Conservation (phyloP, 202 grass and related monocot species). For the Brachypodium distachyon region DNA sequence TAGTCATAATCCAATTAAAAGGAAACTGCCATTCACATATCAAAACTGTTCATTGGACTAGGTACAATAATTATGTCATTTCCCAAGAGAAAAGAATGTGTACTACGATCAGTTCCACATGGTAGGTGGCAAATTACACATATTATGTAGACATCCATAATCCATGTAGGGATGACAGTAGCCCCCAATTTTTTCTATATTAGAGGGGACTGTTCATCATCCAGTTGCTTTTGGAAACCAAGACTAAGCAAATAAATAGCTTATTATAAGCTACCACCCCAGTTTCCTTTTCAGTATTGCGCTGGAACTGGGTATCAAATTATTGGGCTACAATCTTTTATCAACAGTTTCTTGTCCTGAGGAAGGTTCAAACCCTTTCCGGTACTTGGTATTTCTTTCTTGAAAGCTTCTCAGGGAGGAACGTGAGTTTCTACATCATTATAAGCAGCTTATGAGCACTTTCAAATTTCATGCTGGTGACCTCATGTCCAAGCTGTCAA, state of each 20-base stretch:
- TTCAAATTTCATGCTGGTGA: background rate
- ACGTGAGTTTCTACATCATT: background rate
- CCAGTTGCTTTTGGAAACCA: conserved; percentile 50
- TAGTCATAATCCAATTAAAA: background rate
- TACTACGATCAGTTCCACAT: background rate
- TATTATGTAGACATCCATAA: background rate
- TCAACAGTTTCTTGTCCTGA: background rate
- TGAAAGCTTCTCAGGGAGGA: background rate
- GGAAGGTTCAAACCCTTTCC: background rate
- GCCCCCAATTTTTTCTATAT: conserved; percentile 65
- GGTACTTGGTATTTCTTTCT: background rate
- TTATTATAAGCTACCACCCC: conserved; percentile 29
- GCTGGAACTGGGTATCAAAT: background rate
- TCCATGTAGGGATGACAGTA: conserved; percentile 46
- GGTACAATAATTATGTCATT: background rate
- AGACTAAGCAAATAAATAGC: conserved; percentile 41
- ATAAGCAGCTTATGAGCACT: background rate
- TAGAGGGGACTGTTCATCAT: conserved; percentile 66
- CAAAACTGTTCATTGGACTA: background rate
- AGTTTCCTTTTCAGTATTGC: conserved; percentile 14
- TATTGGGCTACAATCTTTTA: background rate
- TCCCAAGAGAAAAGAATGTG: background rate
- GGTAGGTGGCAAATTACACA: background rate
- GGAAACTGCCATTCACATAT: background rate
- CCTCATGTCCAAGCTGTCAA: background rate